Evolutionary conservation across 2,329 filamentous ascomycete species (phyloP).

Genomic region (Fonsecaea nubica): DNA sequence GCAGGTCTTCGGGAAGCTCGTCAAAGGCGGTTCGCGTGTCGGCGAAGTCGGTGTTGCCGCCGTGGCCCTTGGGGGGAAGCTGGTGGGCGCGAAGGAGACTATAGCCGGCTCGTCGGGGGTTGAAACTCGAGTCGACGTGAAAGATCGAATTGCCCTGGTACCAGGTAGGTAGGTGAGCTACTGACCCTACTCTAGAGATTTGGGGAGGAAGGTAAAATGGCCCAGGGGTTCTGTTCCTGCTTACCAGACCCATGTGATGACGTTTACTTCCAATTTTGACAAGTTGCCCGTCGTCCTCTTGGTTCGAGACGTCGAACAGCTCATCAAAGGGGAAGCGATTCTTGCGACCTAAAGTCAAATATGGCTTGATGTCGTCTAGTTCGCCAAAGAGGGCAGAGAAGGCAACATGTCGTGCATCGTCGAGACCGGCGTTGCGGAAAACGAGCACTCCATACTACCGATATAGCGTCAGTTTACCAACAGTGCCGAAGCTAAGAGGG

Average conservation of each 20-base stretch:
- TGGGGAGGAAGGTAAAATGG: too few relatives aligned
- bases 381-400: slow-evolving; percentile 61
- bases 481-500: too few relatives aligned
- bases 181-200: not conserved
- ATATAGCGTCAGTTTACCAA: not conserved
- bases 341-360: slow-evolving; percentile 54
- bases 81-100: slow-evolving; percentile 59
- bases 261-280: slow-evolving; percentile 52
- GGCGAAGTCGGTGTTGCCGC: slow-evolving; percentile 61
- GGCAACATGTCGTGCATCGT: slow-evolving; percentile 59
- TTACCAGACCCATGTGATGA: slow-evolving; percentile 51
- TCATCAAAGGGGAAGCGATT: slow-evolving; percentile 58
- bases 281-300: slow-evolving; percentile 56
- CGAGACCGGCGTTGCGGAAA: slow-evolving; percentile 58
- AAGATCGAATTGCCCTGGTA: slow-evolving; percentile 58
- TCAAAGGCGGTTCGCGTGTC: slow-evolving; percentile 61
- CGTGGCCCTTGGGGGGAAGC: slow-evolving; percentile 56
- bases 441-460: slow-evolving; percentile 60
- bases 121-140: slow-evolving; percentile 64
- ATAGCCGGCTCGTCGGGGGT: slow-evolving; percentile 60
- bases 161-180: not conserved
- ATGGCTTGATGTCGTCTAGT: slow-evolving; percentile 62
- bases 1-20: slow-evolving; percentile 50
- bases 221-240: slow-evolving; percentile 26
- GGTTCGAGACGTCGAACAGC: slow-evolving; percentile 65